Base-by-base conservation (phyloP, 768 basidiomycete species). In the Naematelia aurantialba region DNA sequence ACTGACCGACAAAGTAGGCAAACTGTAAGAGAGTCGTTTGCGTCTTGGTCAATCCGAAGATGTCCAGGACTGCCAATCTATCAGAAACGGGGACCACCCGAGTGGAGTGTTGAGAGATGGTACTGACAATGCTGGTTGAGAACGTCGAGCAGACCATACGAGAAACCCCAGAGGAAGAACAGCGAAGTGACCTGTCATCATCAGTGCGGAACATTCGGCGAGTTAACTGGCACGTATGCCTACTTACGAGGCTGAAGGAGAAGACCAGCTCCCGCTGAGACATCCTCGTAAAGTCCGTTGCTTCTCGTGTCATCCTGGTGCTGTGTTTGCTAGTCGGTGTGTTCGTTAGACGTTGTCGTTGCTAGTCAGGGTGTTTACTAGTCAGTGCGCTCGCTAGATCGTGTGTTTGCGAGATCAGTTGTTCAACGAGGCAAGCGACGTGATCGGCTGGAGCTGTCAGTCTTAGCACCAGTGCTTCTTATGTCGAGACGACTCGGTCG, bases 1-100 rank as follows among this genome's bases (percentile, higher is more conserved):
- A 8, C 34, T 39, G 8, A 39, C 34, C 34, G 42, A 59, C 63
- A 26, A 68, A 68, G 34, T 68, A 68, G 17, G 68, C 68, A 30
- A 65, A 65, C 27, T 67, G 68, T 1, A 69, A 56, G 25, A 66
- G 39, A 1, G 68, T 67, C 8, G 58, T 52, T 45, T 69, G 56
- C 1, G 57, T 53, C 34, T 39, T 39, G 8, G 34, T 39, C 34
- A 39, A 39, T 8, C 17, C 17, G 34, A 39, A 39, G 34, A 39
- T 39, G 17, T 39, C 34, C 8, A 39, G 34, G 34, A 39, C 34
- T 39, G 8, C 17, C 34, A 17, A 39, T 17, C 8, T 17, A 39
- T 39, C 34, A 39, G 34, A n/a, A n/a, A n/a, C n/a, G n/a, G n/a
- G n/a, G n/a, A n/a, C n/a, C 17, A 17, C 34, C 8, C 17, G 34